Percentiles rank a stretch among this genome's conserved stretches.
These are phyloP conservation scores for Ceriops decandra DNA, from an alignment of 345 rosid species.

Conservation along the genomic window DNA sequence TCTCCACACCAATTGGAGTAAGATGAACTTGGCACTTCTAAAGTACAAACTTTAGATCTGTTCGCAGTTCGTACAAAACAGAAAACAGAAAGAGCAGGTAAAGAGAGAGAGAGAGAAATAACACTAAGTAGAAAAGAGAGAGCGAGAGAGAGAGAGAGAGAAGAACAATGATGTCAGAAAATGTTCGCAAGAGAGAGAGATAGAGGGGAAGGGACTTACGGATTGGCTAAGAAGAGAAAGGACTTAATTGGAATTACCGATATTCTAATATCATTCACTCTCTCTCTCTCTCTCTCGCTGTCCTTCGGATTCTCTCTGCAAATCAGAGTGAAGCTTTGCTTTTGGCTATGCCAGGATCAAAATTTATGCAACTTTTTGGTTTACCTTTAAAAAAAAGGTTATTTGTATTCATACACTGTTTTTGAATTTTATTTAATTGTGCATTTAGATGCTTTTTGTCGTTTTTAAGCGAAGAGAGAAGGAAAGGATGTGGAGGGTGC, in stretches of 20 bases:
- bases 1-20: not conserved
- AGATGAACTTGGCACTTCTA: not conserved
- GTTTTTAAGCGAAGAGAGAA: not conserved
- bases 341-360: slow-evolving; percentile 32
- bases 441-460: not conserved
- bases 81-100: no score
- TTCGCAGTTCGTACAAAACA: slow-evolving; percentile 19
- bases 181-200: not conserved
- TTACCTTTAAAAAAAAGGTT: not conserved
- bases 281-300: slow-evolving; percentile 27
- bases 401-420: not conserved
- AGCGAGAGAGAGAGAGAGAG: not conserved
- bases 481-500: not conserved
- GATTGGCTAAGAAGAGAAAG: slow-evolving; percentile 51
- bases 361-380: not conserved
- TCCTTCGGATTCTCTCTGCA: slow-evolving; percentile 62
- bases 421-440: not conserved
- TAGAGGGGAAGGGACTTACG: slow-evolving; percentile 39
- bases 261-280: slow-evolving; percentile 16
- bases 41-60: slow-evolving; percentile 39
- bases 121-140: no score
- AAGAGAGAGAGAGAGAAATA: not conserved
- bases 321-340: slow-evolving; percentile 45
- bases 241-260: slow-evolving; percentile 29
- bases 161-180: slow-evolving; percentile 19